Evolutionary conservation across 176 grass and related monocot genomes (phyloP).

Genomic region (Paspalum vaginatum): DNA sequence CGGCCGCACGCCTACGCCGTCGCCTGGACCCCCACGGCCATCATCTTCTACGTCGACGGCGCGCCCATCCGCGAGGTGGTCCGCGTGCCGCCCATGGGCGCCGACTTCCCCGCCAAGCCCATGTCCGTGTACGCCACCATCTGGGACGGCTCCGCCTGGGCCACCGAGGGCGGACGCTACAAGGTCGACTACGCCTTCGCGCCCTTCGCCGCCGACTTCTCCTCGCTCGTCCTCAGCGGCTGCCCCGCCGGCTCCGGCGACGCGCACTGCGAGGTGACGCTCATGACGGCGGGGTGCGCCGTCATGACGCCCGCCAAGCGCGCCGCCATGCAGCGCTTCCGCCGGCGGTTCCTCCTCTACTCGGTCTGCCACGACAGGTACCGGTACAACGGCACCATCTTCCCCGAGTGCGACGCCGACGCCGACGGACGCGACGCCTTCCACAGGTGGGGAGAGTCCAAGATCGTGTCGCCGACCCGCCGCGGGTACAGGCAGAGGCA

Average conservation of each 20-base stretch:
- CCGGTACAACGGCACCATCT: conserved; percentile 57
- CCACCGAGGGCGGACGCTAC: conserved; percentile 72
- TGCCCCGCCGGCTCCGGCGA: conserved; percentile 37
- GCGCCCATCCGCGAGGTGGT: conserved; percentile 73
- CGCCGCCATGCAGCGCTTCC: conserved; percentile 67
- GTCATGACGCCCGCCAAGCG: conserved; percentile 70
- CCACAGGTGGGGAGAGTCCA: conserved; percentile 75
- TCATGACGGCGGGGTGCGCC: conserved; percentile 66
- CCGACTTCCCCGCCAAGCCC: conserved; percentile 83
- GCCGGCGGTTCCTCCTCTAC: conserved; percentile 67
- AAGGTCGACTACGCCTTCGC: conserved; percentile 78
- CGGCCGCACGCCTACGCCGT: conserved; percentile 77
- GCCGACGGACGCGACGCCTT: conserved; percentile 36
- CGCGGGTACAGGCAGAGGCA: conserved; percentile 16
- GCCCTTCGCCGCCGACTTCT: conserved; percentile 70
- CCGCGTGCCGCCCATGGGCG: conserved; percentile 53
- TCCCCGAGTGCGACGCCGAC: conserved; percentile 76
- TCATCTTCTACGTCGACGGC: conserved; percentile 86
- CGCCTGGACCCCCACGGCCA: conserved; percentile 68
- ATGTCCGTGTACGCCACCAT: conserved; percentile 97
- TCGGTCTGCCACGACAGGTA: conserved; percentile 73
- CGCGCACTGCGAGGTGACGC: conserved; percentile 58
- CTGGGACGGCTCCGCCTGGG: conserved; percentile 92
- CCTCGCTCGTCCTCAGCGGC: conserved; percentile 57
- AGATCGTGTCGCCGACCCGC: conserved; percentile 31